A percentile compares a stretch with the other conserved stretches of the same genome.
These are phyloP conservation scores for Withania somnifera DNA, from an alignment of 305 asterid species.

Conservation along the genomic window DNA sequence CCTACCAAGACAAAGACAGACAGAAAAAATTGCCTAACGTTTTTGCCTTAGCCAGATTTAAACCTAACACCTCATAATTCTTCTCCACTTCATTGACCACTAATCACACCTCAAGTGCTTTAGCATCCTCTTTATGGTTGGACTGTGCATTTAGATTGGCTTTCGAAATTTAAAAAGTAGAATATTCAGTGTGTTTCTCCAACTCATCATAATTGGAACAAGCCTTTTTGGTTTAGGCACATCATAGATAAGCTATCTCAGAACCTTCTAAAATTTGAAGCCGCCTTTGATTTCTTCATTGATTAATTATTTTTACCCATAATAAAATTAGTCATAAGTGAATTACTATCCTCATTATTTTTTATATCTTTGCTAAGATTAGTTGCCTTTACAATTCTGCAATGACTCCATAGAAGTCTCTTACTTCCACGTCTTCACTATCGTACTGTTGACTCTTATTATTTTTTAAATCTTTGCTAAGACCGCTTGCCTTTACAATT, in stretches of 20 bases:
- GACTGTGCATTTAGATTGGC: neutral
- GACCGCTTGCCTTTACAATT: neutral
- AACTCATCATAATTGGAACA: neutral
- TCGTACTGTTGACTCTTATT: neutral
- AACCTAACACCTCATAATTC: neutral
- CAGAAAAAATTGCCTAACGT: neutral
- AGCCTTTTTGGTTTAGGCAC: neutral
- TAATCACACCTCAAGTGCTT: neutral
- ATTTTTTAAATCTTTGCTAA: neutral
- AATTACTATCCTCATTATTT: neutral
- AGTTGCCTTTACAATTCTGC: neutral
- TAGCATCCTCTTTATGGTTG: neutral
- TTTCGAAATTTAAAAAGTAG: neutral
- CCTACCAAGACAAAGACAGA: neutral
- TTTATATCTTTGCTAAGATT: neutral
- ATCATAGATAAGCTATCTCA: neutral
- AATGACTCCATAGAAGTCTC: neutral
- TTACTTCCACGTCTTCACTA: neutral
- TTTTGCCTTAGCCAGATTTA: neutral
- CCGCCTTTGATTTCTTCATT: neutral
- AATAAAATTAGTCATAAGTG: neutral
- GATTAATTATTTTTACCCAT: neutral
- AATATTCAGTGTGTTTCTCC: neutral
- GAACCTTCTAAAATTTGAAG: neutral
- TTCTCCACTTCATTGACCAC: neutral